Base-by-base conservation (phyloP, 495 filamentous ascomycete species). In the Penicillium pulvis region DNA sequence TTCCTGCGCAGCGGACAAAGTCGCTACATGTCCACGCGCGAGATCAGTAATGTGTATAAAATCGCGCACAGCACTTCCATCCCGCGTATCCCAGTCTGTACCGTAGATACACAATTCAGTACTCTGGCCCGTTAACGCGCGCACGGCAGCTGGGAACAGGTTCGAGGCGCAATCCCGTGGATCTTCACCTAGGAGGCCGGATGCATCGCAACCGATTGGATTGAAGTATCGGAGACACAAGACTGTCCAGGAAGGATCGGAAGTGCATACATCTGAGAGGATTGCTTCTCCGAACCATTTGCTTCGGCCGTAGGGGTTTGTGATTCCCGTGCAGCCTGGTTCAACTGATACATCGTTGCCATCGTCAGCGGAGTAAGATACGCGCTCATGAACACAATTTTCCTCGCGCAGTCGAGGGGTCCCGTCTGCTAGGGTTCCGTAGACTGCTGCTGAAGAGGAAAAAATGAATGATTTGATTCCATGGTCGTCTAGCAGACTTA, bases 31-130 rank as follows among this genome's bases (percentile, higher is more conserved):
- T 12, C 52, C 52, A 1, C 52, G 39, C 39, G 52, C 52, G 12
- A 55, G 52, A 55, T 55, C 52, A 3, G 39, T 55, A n/a, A 55
- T 42, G 33, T 55, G 52, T 14, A 55, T 55, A 41, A 55, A 55
- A 35, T 55, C 52, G 11, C 52, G 41, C 16, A 55, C 42, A 2
- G 52, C 52, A 33, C 24, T 55, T 8, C 52, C 52, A 46, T 55
- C 52, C 8, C 11, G 24, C 4, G 52, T 55, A 33, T 55, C 42
- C 52, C 52, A 55, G 9, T 55, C 52, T 9, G 20, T 55, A 7
- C 52, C 52, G 41, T 55, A 55, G 23, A 55, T 55, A 30, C 41
- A 45, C 14, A 55, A 24, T 33, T 55, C 39, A 8, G 41, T 11
- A 20, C 17, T 45, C 16, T 33, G 23, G 4, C 52, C 52, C 6